Conservation (phyloP, 108 stramenopile genomes). For the Cyclotella atomus region DNA sequence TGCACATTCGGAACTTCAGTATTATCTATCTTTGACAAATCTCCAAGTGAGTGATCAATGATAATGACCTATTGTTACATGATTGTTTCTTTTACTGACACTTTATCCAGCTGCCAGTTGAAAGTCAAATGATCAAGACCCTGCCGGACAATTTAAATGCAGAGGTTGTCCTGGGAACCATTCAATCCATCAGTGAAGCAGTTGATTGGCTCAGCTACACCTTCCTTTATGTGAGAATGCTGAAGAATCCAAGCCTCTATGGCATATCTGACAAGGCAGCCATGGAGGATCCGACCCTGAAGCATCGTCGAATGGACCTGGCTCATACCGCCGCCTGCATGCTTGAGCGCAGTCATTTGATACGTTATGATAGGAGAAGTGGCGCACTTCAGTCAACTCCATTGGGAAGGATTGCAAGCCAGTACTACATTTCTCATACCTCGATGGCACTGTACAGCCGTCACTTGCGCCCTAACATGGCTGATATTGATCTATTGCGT, state of each 20-base stretch:
- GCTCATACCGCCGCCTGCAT: conserved; percentile 91
- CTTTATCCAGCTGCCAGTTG: conserved; percentile 99
- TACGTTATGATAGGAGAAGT: conserved; percentile 93
- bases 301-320: conserved; percentile 90
- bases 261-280: conserved; percentile 79
- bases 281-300: conserved; percentile 87
- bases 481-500: conserved; percentile 97
- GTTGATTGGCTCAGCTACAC: conserved; percentile 99
- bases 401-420: conserved; percentile 96
- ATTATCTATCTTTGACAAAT: conserved; percentile 98
- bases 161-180: conserved; percentile 94
- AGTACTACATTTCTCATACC: conserved; percentile 97
- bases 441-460: conserved; percentile 96
- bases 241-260: conserved; percentile 93
- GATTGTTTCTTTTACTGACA: too few species aligned
- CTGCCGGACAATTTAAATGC: conserved; percentile 98
- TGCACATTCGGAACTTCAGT: conserved; percentile 97
- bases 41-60: too few species aligned
- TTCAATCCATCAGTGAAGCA: conserved; percentile 92
- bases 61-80: too few species aligned
- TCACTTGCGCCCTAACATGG: conserved; percentile 96
- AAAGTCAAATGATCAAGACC: conserved; percentile 94
- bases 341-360: conserved; percentile 92
- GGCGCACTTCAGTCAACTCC: conserved; percentile 93
- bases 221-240: conserved; percentile 98